A percentile compares a stretch with the other conserved stretches of the same genome.
These are phyloP conservation scores for Cryptomeria japonica DNA, from an alignment of 75 land plant species.

Conservation along the genomic window DNA sequence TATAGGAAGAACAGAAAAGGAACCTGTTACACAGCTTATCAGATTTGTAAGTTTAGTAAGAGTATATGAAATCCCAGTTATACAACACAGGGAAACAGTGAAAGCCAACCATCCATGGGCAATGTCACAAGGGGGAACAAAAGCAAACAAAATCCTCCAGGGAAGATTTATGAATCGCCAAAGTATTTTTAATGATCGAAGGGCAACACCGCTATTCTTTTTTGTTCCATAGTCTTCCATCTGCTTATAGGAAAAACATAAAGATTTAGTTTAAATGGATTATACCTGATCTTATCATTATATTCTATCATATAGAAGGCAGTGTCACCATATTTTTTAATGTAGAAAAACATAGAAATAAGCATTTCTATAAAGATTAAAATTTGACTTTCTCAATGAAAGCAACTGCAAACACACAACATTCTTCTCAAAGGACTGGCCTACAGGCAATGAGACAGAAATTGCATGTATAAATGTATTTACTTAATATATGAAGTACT, in stretches of 20 bases:
- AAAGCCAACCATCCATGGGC: slow-evolving; percentile 91
- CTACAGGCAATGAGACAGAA: neutral
- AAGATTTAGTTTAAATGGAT: neutral
- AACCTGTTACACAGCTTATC: slow-evolving; percentile 88
- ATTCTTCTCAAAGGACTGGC: neutral
- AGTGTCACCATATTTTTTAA: neutral
- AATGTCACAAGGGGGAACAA: slow-evolving; percentile 73
- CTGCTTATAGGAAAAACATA: slow-evolving; percentile 2
- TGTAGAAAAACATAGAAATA: neutral
- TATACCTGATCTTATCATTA: neutral
- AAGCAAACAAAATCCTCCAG: slow-evolving; percentile 81
- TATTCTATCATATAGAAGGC: neutral
- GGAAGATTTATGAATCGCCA: slow-evolving; percentile 60
- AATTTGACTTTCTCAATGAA: neutral
- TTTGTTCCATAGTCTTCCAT: slow-evolving; percentile 23
- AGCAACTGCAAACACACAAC: neutral
- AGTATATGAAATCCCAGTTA: slow-evolving; percentile 71
- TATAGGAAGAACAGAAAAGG: neutral
- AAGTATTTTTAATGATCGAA: slow-evolving; percentile 23
- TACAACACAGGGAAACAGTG: slow-evolving; percentile 66
- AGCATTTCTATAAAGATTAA: neutral
- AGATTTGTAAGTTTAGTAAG: slow-evolving; percentile 74
- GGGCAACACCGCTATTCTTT: slow-evolving; percentile 15
- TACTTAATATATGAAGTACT: neutral
- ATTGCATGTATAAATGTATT: neutral